Evolutionary conservation across 176 grass and related monocot genomes (phyloP), one percentile per base, ranked within the genome.

Genomic region (Musa beccarii): DNA sequence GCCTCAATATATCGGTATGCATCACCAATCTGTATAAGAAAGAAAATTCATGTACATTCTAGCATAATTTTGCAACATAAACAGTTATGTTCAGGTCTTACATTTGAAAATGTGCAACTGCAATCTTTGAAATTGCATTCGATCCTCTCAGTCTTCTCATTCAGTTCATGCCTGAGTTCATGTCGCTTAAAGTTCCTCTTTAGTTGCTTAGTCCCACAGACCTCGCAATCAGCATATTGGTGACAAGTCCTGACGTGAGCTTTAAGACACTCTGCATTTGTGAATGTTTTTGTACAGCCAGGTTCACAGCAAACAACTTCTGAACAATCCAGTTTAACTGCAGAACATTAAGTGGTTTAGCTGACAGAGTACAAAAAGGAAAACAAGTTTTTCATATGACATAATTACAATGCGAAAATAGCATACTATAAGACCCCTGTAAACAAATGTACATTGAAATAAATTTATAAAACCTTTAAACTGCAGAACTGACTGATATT

Each of bases 151-250:
- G 59, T 59, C 75, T 78, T 53, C 49, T 34, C 71, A 8, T 80
- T 81, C 70, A 74, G 83, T 81, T 81, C 86, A 86, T 96, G 92
- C 68, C 79, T 91, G 51, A 70, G 79, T 51, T 5, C 59, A 80
- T 96, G 92, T 19, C 84, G 92, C 71, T 96, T 89, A 4, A 96
- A 86, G 71, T 96, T 89, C 81, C 86, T 91, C 84, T 89, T 96
- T 25, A 91, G 83, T 75, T 91, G 92, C 72, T 85, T 96, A 11
- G 77, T 83, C 7, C 79, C 83, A 83, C 92, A 96, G 15, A 82
- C 64, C 64, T 80, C 84, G 81, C 86, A 96, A 62, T 79, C 66
- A 66, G 87, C 78, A 84, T 86, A 68, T 59, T 14, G 84, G 79
- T 96, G 92, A 74, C 78, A 86, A 1, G 81, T 88, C 61, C 78